Percentiles rank a stretch among this genome's conserved stretches.
phyloP scores from a whole-genome alignment of 345 rosid genomes.

The Acer campestre region DNA sequence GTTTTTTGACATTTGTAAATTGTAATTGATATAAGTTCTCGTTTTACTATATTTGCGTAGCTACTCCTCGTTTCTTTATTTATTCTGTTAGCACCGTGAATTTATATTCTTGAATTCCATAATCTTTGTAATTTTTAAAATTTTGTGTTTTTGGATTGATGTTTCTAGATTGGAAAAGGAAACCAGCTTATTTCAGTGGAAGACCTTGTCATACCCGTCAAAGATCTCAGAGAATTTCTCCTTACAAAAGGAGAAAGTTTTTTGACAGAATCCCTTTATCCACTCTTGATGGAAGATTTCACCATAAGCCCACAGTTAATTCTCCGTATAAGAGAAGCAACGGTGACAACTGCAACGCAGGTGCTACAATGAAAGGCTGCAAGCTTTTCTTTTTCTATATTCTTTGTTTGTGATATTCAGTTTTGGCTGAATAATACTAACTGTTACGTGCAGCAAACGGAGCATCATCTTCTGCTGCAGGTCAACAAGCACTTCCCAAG shows the following conservation, averaged over 20 bases:
- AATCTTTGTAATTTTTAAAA: conserved; percentile 1
- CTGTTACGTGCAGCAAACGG: conserved; percentile 23
- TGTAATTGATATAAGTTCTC: neutral
- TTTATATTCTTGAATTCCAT: conserved; percentile 1
- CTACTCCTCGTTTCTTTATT: neutral
- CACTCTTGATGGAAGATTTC: conserved; percentile 15
- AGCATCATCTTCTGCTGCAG: conserved; percentile 28
- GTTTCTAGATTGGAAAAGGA: conserved; percentile 35
- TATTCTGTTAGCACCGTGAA: conserved; percentile 4
- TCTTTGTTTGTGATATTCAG: conserved; percentile 5
- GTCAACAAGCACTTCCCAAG: conserved; percentile 12
- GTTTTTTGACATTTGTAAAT: neutral
- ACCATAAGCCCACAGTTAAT: conserved; percentile 16
- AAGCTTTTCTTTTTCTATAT: neutral
- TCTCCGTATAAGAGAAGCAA: conserved; percentile 25
- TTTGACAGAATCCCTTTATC: conserved; percentile 22
- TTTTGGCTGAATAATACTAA: conserved; percentile 20
- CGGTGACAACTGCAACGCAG: conserved; percentile 15
- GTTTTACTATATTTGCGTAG: neutral
- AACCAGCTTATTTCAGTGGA: conserved; percentile 10
- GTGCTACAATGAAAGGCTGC: neutral
- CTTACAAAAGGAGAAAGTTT: conserved; percentile 42
- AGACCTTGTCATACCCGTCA: conserved; percentile 23
- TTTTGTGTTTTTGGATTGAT: conserved; percentile 21
- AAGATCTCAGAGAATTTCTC: conserved; percentile 37